Evolutionary conservation across 768 basidiomycete species (phyloP), one percentile per base, ranked within the genome.

Genomic region (Paxillus involutus): DNA sequence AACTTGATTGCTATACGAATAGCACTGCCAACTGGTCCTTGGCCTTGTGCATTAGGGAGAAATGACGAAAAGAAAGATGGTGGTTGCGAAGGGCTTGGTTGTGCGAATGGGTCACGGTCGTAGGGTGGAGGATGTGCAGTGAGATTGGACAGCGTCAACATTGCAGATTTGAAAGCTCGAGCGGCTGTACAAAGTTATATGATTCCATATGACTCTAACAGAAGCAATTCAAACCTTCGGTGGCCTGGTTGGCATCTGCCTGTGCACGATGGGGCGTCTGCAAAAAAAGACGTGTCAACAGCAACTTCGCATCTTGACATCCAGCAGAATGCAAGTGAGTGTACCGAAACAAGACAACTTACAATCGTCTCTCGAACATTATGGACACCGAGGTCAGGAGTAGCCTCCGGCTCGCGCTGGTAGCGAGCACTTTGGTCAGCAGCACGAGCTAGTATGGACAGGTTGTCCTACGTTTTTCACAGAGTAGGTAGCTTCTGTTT

Each of bases 121-220:
- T 82, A 78, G 40, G 78, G 74, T 35, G 80, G 76, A 14, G 85
- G 80, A 53, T 82, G 75, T 7, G 84, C 75, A n/a, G 81, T 86
- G 49, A 92, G 71, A 29, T 83, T 77, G 2, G 83, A 73, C 17
- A 93, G 75, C 4, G 88, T 89, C 8, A 80, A 66, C 53, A 89
- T 68, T 11, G 91, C 91, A 68, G 89, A 83, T 64, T 80, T 86
- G 73, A 90, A 91, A 11, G 89, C 90, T 57, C 84, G 80, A 13
- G 80, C 69, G 54, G 89, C 90, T 90, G 57, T 30, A 42, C 9
- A 30, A 30, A 35, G 48, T 55, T 16, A 60, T 59, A 37, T 21
- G 21, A 48, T 47, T 17, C 47, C 11, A 32, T 29, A 33, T 44
- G 12, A 19, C 4, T 33, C 30, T 42, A 49, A 24, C 2, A 39